Percentiles rank a stretch among this genome's conserved stretches.
phyloP scores from a whole-genome alignment of 768 basidiomycete species.

The Paxillus involutus region DNA sequence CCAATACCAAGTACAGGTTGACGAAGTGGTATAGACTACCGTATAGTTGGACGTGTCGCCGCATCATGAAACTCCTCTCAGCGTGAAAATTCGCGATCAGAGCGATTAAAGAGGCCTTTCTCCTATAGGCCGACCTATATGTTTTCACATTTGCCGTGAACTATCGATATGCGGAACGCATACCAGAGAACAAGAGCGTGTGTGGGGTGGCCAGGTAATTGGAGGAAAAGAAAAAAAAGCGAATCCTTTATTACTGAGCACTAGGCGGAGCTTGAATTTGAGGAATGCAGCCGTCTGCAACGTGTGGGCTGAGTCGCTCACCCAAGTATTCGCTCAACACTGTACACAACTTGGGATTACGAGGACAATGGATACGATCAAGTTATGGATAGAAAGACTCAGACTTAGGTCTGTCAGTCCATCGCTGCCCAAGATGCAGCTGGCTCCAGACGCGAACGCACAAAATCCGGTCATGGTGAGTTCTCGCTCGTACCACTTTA shows the following conservation, averaged over 20 bases:
- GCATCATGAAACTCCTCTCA: constrained; percentile 85
- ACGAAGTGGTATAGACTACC: background rate
- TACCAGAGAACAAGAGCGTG: constrained; percentile 46
- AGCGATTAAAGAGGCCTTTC: constrained; percentile 80
- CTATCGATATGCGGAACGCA: constrained; percentile 63
- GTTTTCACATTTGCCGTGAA: constrained; percentile 40
- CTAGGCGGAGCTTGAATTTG: constrained; percentile 28
- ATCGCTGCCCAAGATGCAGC: constrained; percentile 58
- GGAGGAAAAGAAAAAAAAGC: constrained; percentile 12
- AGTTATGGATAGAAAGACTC: constrained; percentile 24
- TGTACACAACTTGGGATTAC: constrained; percentile 4
- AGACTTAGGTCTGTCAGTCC: constrained; percentile 28
- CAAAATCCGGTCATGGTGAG: constrained; percentile 71
- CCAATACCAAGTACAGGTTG: background rate
- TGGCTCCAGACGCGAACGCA: constrained; percentile 48
- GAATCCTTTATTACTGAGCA: background rate
- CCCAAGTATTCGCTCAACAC: too few species aligned
- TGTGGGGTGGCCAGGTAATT: constrained; percentile 43
- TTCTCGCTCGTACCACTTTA: background rate
- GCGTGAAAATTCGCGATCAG: constrained; percentile 67
- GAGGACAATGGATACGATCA: constrained; percentile 2
- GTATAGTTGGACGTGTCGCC: constrained; percentile 54
- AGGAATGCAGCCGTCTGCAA: too few species aligned
- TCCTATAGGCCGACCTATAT: constrained; percentile 48
- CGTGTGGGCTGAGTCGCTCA: too few species aligned